Conservation (phyloP, 2,329 filamentous ascomycete species). For the Aspergillus fructus region DNA sequence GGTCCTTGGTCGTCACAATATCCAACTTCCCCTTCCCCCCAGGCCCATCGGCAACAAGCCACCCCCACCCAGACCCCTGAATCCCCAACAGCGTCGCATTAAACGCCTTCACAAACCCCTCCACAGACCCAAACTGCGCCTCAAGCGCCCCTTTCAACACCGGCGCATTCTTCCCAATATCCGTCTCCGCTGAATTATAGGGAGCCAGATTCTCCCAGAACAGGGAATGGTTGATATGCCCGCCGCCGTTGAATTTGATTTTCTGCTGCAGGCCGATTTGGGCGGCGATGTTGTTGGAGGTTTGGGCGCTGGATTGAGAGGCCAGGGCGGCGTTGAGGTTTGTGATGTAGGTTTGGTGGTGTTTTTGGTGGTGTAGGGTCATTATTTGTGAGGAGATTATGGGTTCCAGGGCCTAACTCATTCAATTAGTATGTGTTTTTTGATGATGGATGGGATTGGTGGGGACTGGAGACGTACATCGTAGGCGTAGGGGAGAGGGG, state of each 20-base stretch:
- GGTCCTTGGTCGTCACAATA: conserved; percentile 81
- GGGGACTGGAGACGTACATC: conserved; percentile 53
- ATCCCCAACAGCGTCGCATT: conserved; percentile 65
- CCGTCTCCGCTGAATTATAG: conserved; percentile 56
- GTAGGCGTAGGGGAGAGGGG: conserved; percentile 67
- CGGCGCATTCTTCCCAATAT: conserved; percentile 52
- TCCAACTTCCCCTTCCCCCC: conserved; percentile 56
- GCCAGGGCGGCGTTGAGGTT: conserved; percentile 77
- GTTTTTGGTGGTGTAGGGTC: conserved; percentile 90
- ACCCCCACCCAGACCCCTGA: conserved; percentile 86
- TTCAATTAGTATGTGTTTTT: neutral
- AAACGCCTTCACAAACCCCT: conserved; percentile 66
- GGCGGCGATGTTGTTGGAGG: conserved; percentile 58
- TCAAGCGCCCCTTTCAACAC: conserved; percentile 19
- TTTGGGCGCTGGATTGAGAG: conserved; percentile 59
- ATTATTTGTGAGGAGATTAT: conserved; percentile 83
- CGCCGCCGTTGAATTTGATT: conserved; percentile 86
- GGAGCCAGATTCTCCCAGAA: conserved; percentile 86
- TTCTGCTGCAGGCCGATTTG: conserved; percentile 68
- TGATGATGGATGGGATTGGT: neutral
- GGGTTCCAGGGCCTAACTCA: conserved; percentile 69
- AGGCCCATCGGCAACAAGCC: conserved; percentile 67
- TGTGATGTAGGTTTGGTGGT: conserved; percentile 91
- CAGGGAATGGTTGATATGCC: conserved; percentile 88
- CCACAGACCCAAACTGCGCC: conserved; percentile 66